A percentile compares a stretch with the other conserved stretches of the same genome.
Conservation (phyloP, 768 basidiomycete species). For the Floccularia luteovirens region DNA sequence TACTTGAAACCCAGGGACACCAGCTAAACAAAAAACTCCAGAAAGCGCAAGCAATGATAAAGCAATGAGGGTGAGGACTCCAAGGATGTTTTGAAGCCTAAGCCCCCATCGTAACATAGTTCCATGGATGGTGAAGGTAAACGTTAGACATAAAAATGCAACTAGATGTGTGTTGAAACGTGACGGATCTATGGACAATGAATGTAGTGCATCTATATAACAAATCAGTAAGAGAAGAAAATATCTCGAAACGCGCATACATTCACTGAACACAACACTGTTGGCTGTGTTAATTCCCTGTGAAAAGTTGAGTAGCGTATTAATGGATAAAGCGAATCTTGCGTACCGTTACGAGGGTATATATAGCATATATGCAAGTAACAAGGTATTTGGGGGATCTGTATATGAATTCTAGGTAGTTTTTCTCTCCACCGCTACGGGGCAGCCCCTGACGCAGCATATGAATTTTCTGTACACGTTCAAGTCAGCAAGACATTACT, state of each 20-base stretch:
- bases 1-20: conserved; percentile 41
- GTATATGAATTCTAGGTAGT: conserved; percentile 69
- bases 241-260: conserved; percentile 21
- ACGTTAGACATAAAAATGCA: conserved; percentile 48
- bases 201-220: conserved; percentile 47
- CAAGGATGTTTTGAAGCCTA: conserved; percentile 56
- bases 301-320: background rate
- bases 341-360: conserved; percentile 50
- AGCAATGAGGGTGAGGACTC: conserved; percentile 51
- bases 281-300: conserved; percentile 55
- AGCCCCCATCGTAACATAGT: conserved; percentile 45
- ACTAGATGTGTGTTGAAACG: conserved; percentile 40
- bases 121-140: conserved; percentile 51
- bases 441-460: conserved; percentile 45
- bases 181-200: conserved; percentile 37
- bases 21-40: conserved; percentile 44
- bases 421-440: conserved; percentile 69
- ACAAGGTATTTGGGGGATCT: conserved; percentile 51
- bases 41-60: conserved; percentile 42
- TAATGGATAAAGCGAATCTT: background rate
- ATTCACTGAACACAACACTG: conserved; percentile 68
- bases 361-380: conserved; percentile 52
- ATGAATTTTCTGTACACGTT: background rate
- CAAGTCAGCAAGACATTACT: conserved; percentile 8
- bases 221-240: background rate